phyloP scores from a whole-genome alignment of 345 rosid species.

The Melaleuca quinquenervia region DNA sequence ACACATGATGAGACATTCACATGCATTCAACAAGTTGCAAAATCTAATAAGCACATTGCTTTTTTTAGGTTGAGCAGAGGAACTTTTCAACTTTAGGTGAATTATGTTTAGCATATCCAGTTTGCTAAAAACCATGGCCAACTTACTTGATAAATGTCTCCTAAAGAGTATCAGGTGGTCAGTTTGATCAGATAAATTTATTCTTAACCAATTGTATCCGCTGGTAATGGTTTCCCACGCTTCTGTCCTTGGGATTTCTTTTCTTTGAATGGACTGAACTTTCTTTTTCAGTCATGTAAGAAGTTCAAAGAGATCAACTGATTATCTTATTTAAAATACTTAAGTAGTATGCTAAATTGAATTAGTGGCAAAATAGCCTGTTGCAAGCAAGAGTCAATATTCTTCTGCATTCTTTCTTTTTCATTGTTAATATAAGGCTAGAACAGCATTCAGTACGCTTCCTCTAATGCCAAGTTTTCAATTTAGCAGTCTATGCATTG shows the following conservation, averaged over 20 bases:
- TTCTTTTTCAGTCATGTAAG: not conserved
- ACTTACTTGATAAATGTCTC: not conserved
- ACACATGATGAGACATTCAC: not conserved
- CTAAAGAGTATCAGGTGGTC: not conserved
- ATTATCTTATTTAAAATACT: not conserved
- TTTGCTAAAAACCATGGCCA: not conserved
- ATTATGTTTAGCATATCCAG: not conserved
- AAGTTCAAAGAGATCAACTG: not conserved
- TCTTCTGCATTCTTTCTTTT: not conserved
- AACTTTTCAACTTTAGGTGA: not conserved
- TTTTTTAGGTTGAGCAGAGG: not conserved
- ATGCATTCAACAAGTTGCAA: not conserved
- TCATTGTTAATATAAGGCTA: not conserved
- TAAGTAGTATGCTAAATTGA: not conserved
- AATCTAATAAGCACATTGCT: not conserved
- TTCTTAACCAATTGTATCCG: not conserved
- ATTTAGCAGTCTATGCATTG: not conserved
- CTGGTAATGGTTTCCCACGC: not conserved
- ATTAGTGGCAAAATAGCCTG: not conserved
- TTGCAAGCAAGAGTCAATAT: not conserved
- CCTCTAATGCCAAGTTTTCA: not conserved
- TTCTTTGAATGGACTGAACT: not conserved
- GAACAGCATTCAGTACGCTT: not conserved
- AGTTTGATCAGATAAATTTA: not conserved
- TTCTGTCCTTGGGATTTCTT: not conserved